These are phyloP conservation scores for Rosa hybrid DNA, from an alignment of 331 rosid genomes.

Conservation along the genomic window DNA sequence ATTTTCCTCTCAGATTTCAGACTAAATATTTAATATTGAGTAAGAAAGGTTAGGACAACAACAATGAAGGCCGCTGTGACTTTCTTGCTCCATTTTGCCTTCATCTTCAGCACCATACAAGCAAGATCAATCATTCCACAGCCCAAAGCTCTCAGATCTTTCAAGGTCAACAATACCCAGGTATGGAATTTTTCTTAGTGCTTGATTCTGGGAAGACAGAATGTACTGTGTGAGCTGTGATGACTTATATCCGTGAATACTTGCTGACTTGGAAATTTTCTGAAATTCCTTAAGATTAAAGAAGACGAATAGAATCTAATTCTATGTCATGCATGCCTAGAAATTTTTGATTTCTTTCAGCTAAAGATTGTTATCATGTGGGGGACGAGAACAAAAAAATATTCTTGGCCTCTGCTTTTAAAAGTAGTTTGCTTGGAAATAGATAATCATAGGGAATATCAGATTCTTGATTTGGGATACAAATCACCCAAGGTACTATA, in stretches of 20 bases:
- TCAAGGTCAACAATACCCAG: slow-evolving; percentile 51
- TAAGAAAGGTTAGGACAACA: background rate
- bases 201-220: background rate
- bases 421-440: background rate
- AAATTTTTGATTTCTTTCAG: too few relatives aligned
- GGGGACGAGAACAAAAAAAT: too few relatives aligned
- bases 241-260: background rate
- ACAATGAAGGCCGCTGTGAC: slow-evolving; percentile 25
- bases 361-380: too few relatives aligned
- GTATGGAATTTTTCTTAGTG: slow-evolving; percentile 18
- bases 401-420: too few relatives aligned
- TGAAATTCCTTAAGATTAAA: background rate
- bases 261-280: background rate
- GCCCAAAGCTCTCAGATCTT: slow-evolving; percentile 54
- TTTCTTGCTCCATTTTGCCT: slow-evolving; percentile 33
- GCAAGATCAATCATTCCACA: slow-evolving; percentile 33
- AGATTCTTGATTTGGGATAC: background rate
- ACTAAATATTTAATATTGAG: background rate
- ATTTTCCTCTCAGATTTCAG: background rate
- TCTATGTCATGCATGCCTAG: too few relatives aligned
- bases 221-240: background rate
- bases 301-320: too few relatives aligned
- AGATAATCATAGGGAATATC: background rate
- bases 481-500: background rate
- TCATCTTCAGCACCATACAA: slow-evolving; percentile 39